Percentiles rank a stretch among this genome's conserved stretches.
Evolutionary conservation across 2,329 filamentous ascomycete species (phyloP).

Genomic region (Moelleriella libera): DNA sequence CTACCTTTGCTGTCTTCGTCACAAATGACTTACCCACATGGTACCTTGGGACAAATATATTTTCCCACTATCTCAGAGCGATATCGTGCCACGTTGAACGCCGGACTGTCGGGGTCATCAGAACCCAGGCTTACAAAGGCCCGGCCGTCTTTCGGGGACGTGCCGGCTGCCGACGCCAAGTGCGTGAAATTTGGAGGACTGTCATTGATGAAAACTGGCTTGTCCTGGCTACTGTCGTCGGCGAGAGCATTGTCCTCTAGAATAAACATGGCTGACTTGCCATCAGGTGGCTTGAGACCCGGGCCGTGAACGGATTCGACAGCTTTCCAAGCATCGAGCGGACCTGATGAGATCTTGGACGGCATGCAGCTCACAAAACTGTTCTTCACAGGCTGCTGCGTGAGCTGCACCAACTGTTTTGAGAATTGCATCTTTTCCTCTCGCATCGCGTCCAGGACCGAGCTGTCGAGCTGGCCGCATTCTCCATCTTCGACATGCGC

Average conservation of each 20-base stretch:
- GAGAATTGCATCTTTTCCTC: slow-evolving; percentile 22
- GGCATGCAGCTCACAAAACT: slow-evolving; percentile 14
- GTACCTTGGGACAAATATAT: slow-evolving; percentile 38
- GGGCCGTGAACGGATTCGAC: not conserved
- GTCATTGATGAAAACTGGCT: no score
- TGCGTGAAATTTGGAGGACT: no score
- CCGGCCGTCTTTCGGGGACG: slow-evolving; percentile 5
- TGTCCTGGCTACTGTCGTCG: no score
- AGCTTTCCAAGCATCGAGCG: not conserved
- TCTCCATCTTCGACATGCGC: slow-evolving; percentile 28
- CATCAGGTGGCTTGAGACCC: not conserved
- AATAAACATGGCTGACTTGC: slow-evolving; percentile 3
- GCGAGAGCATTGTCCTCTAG: no score
- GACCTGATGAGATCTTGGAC: not conserved
- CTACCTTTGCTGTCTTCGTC: not conserved
- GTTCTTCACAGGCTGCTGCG: slow-evolving; percentile 12
- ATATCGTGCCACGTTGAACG: slow-evolving; percentile 35
- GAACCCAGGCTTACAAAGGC: slow-evolving; percentile 9
- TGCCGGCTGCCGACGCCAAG: not conserved
- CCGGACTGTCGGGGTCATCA: slow-evolving; percentile 29
- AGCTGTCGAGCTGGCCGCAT: slow-evolving; percentile 21
- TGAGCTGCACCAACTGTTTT: slow-evolving; percentile 12
- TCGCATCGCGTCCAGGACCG: slow-evolving; percentile 18
- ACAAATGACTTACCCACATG: slow-evolving; percentile 31
- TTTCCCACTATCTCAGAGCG: slow-evolving; percentile 23